Base-by-base conservation (phyloP, 108 stramenopile species). In the Cyclotella distinguenda region DNA sequence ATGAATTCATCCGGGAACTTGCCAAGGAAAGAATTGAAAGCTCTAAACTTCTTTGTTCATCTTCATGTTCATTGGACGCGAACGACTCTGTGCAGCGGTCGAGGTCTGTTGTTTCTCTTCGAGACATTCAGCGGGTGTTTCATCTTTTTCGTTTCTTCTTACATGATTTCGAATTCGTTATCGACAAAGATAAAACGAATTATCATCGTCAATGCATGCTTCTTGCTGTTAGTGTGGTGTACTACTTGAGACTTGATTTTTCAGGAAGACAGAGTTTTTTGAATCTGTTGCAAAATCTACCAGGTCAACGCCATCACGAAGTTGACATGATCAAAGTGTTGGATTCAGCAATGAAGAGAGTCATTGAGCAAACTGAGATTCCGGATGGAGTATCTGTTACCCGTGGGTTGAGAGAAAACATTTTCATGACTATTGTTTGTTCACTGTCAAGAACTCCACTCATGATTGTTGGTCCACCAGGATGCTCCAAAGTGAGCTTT, bases 61-160 rank as follows among this genome's bases (percentile, higher is more conserved):
- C n/a, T n/a, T n/a, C n/a, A n/a, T n/a, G n/a, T n/a, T n/a, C n/a
- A n/a, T n/a, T n/a, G n/a, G 44, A 15, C 31, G 8, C 31, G 0
- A 27, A 65, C 18, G 42, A 71, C 18, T 50, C 63, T 11, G 36
- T 16, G 18, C 44, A 30, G 5, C 13, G 70, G 19, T 22, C 70
- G 13, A 51, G 70, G 22, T 71, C 70, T 3, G 70, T 71, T 34
- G 70, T 71, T 7, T 71, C 70, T 12, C 51, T 71, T 0, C 31
- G 70, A 16, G 70, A 71, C 34, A 71, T 71, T 28, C 70, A 71
- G 21, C 30, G 70, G 56, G 70, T 71, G 0, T 71, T 71, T 25
- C 51, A 57, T 35, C 26, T 71, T 18, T 36, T 54, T 26, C 33
- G 65, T 16, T 71, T 54, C 64, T 65, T 71, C 44, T 3, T 65